Base-by-base conservation (phyloP, 2,329 filamentous ascomycete genomes). In the Fusarium armeniacum region DNA sequence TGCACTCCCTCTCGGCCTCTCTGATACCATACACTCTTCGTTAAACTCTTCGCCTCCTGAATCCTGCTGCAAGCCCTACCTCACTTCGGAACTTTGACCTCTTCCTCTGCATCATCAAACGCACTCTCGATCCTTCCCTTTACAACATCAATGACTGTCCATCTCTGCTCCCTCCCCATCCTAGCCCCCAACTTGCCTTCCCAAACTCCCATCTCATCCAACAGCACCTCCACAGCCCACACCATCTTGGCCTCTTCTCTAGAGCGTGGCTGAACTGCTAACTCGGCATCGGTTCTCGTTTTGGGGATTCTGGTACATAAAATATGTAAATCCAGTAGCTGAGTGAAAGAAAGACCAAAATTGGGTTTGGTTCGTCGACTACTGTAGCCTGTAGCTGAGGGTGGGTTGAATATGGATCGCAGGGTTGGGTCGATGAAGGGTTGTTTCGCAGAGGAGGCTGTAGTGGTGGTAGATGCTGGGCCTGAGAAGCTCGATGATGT, bases 271-370 rank as follows among this genome's bases (percentile, higher is more conserved):
- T 40, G 46, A 33, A 20, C 69, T 35, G 18, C 20, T 12, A 65
- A 64, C 67, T 83, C 83, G 3, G 80, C 83, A 50, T 85, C 84
- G 2, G 53, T 75, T 18, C 73, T 75, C 6, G 73, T 75, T 43
- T 79, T 78, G 26, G 85, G 83, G 1, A 87, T 64, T 5, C 73
- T 73, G 6, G 82, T 84, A 62, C 84, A 83, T 4, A 90, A 78
- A 7, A 90, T 67, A 63, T 89, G 87, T 20, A 89, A 53, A 46
- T 88, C 83, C 0, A 87, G 78, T 43, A 89, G 79, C 75, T 87
- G 84, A 8, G 82, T 71, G 65, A 90, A 90, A 6, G 86, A 81
- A 16, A 82, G 78, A 7, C 87, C 87, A 57, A 87, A 88, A 18
- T 81, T 81, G 8, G 86, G 85, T 62, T 84, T 87, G 64, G 79